Base-by-base conservation (phyloP, 2,329 filamentous ascomycete genomes). In the Colletotrichum simmondsii region DNA sequence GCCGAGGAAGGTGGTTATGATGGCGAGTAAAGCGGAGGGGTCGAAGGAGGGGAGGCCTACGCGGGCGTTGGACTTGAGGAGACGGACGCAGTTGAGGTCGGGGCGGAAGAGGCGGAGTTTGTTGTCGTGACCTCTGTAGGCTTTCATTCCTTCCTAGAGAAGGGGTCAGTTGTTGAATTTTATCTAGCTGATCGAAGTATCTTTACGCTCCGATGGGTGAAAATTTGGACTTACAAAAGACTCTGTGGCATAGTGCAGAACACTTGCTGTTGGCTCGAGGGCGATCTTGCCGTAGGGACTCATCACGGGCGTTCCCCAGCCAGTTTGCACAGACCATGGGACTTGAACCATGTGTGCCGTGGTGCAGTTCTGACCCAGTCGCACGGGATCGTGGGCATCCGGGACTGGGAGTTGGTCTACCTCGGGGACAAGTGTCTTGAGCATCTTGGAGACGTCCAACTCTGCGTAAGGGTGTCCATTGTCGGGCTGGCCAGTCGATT, bases 211-310 rank as follows among this genome's bases (percentile, higher is more conserved):
- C 26, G 5, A 28, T 6, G 26, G 26, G 26, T 28, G 26, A 28
- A 28, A 28, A 6, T 0, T 22, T 54, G 16, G 4, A 62, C 65
- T 26, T 19, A 68, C 66, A 81, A 95, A 95, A 78, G 92, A 94
- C 78, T 94, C 91, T 28, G 92, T 94, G 16, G 93, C 93, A 81
- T 95, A 94, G 82, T 95, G 93, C 59, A 95, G 86, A 60, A 90
- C 89, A 10, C 89, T 91, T 4, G 92, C 91, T 4, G 90, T 93
- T 2, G 93, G 93, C 80, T 92, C 89, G 77, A 95, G 87, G 69
- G 86, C 85, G 16, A 95, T 83, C 4, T 92, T 91, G 6, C 91
- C 91, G 78, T 92, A 94, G 2, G 92, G 91, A 76, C 87, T 87
- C 56, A 94, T 86, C 74, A 90, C 86, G 1, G 93, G 92, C 1